A percentile compares a stretch with the other conserved stretches of the same genome.
Evolutionary conservation across 2,329 filamentous ascomycete species (phyloP).

Genomic region (Cordyceps fumosorosea): DNA sequence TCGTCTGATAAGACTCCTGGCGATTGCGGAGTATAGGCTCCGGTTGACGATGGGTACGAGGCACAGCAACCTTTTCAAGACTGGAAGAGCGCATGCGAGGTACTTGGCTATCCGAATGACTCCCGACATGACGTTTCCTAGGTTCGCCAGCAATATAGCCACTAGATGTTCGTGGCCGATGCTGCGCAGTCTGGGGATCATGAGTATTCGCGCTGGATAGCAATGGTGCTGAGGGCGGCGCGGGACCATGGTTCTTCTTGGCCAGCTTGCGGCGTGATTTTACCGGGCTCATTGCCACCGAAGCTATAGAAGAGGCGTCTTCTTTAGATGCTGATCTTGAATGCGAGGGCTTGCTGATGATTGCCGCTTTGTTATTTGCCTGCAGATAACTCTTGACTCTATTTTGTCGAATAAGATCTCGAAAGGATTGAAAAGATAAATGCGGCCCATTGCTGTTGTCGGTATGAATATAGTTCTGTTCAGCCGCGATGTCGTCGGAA

Average conservation of each 20-base stretch:
- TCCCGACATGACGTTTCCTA: not conserved
- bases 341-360: not conserved
- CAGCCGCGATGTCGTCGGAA: not conserved
- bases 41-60: not conserved
- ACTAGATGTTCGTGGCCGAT: not conserved
- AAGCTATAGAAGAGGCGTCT: not conserved
- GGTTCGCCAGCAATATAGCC: not conserved
- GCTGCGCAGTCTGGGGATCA: not conserved
- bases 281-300: not conserved
- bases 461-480: slow-evolving; percentile 13
- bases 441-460: slow-evolving; percentile 8
- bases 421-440: slow-evolving; percentile 4
- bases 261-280: not conserved
- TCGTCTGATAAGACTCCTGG: not conserved
- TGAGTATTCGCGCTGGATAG: not conserved
- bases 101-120: not conserved
- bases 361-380: not conserved
- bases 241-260: not conserved
- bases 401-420: slow-evolving; percentile 15
- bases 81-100: not conserved
- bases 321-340: slow-evolving; percentile 1
- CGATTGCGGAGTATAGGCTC: not conserved
- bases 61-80: not conserved
- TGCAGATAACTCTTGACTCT: slow-evolving; percentile 1
- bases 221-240: not conserved